Conservation (phyloP, 495 filamentous ascomycete species). For the Aspergillus sclerotiicarbonarius region DNA sequence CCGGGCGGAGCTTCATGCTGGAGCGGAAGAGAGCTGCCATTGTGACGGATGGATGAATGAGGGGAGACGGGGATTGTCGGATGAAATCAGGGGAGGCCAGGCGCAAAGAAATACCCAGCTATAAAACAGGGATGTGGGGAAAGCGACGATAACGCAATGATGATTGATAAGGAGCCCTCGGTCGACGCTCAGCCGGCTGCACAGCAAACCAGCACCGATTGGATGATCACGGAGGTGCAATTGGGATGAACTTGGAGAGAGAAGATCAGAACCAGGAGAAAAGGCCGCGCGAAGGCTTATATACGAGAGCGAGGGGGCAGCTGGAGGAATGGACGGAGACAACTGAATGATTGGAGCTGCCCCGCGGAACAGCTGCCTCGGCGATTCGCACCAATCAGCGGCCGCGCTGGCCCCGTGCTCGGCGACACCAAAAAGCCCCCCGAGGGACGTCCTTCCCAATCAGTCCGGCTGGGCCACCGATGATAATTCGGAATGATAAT, state of each 20-base stretch:
- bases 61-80: slow-evolving; percentile 1
- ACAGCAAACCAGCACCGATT: not conserved
- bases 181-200: not conserved
- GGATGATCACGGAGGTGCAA: not conserved
- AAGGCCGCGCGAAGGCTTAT: not conserved
- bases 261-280: not conserved
- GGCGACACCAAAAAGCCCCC: not conserved
- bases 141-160: slow-evolving; percentile 6
- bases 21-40: slow-evolving; percentile 49
- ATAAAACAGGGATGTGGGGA: not conserved
- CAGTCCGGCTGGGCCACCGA: not conserved
- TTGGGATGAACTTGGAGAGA: not conserved
- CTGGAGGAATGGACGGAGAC: not conserved
- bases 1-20: slow-evolving; percentile 40
- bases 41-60: slow-evolving; percentile 15
- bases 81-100: not conserved
- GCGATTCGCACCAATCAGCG: slow-evolving; percentile 22
- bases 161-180: slow-evolving; percentile 2
- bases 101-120: not conserved
- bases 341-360: slow-evolving; percentile 9
- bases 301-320: slow-evolving; percentile 1
- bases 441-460: not conserved
- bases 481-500: no score
- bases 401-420: slow-evolving; percentile 4
- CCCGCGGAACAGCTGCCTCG: slow-evolving; percentile 11